Evolutionary conservation across 192 early-diverging fungal species (phyloP), one percentile per base, ranked within the genome.

Genomic region (Entomortierella beljakovae): DNA sequence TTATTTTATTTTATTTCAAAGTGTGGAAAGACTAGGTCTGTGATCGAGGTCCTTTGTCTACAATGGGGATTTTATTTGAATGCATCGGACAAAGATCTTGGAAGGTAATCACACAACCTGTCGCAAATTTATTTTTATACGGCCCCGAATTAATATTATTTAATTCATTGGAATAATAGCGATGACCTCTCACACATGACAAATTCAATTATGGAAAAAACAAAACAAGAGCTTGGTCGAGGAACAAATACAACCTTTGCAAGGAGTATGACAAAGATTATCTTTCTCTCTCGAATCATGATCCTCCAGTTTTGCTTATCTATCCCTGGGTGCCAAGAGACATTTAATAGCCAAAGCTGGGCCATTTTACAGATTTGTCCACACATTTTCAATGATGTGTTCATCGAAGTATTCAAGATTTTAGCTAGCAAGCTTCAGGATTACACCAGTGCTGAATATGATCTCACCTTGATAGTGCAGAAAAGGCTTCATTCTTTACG

Each of bases 1-100:
- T 29, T 16, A 48, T 33, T 61, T 4, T 61, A 2, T 28, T n/a
- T 10, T 23, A 31, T 31, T 33, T 6, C 43, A 38, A 57, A 60
- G 4, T 70, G 68, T 22, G 59, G 68, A 16, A 70, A 70, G 46
- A 70, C 68, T 54, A 58, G 68, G 1, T 61, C 68, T 13, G 26
- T 70, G 52, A 48, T 70, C 15, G 60, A 70, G 60, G 55, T 46
- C 40, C 60, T 70, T 35, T 70, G 59, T 61, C 48, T 62, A 26
- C 58, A 70, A 22, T 62, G 60, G 68, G 68, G 68, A 32, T 70
- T 70, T 53, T 70, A 62, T 46, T 70, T 62, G 29, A 70, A 70
- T 23, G 68, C 59, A 6, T 6, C 68, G 43, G 54, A 70, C 34
- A 70, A 25, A 1, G 68, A 70, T 54, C 58, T 61, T 61, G 68